These are phyloP conservation scores for Mrakia gelida DNA, from an alignment of 768 basidiomycete genomes.

Conservation along the genomic window DNA sequence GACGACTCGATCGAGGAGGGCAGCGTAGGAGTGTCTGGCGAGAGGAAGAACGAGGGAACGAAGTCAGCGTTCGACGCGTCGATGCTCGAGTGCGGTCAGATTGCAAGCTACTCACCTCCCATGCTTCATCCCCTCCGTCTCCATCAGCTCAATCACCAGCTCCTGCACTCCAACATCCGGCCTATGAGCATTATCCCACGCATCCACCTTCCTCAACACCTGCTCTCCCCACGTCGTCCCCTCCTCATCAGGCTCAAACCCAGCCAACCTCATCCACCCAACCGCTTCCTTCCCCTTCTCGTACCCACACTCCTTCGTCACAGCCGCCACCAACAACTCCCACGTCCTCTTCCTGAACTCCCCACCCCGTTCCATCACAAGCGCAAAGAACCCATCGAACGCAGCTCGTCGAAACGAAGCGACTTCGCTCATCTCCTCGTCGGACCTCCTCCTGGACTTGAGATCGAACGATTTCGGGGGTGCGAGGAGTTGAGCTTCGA, in stretches of 20 bases:
- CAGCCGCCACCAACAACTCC: neutral
- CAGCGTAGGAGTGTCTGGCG: neutral
- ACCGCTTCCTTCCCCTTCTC: slow-evolving; percentile 1
- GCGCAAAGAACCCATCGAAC: neutral
- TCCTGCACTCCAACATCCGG: neutral
- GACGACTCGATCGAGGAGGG: neutral
- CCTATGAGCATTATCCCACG: neutral
- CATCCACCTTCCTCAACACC: neutral
- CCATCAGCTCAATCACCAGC: neutral
- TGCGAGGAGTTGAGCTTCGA: slow-evolving; percentile 5
- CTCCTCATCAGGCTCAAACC: neutral
- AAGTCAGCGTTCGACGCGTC: neutral
- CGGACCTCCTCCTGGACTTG: neutral
- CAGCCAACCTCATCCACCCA: neutral
- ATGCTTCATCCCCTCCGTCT: neutral
- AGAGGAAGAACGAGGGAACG: neutral
- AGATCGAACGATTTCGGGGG: neutral
- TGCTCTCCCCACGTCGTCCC: neutral
- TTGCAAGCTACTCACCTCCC: neutral
- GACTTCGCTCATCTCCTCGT: neutral
- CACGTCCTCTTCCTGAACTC: slow-evolving; percentile 6
- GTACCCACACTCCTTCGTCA: neutral
- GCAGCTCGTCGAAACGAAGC: neutral
- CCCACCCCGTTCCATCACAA: neutral
- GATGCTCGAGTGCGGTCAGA: neutral